phyloP scores from a whole-genome alignment of 495 filamentous ascomycete species.

The Talaromyces borbonicus region DNA sequence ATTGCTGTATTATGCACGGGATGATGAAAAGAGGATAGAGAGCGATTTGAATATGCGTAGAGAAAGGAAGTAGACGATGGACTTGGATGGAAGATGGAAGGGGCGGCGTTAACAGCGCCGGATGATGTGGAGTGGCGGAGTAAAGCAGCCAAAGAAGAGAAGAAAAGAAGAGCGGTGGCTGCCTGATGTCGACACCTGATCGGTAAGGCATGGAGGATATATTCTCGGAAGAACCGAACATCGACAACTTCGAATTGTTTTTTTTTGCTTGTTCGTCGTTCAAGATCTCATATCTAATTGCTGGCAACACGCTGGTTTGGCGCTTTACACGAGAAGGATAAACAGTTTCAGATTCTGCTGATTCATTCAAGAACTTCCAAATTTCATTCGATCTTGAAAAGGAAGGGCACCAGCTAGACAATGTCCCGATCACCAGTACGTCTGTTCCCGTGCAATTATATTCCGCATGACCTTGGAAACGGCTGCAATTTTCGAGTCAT shows the following conservation, averaged over 20 bases:
- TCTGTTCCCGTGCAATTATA: neutral
- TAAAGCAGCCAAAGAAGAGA: neutral
- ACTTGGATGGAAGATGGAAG: conserved; percentile 1
- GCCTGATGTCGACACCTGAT: conserved; percentile 7
- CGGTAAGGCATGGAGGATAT: neutral
- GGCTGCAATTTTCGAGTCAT: too few species aligned
- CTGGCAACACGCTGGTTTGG: too few species aligned
- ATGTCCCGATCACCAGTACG: conserved; percentile 25
- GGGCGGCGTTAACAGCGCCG: too few species aligned
- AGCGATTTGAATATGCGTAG: too few species aligned
- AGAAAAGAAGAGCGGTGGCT: too few species aligned
- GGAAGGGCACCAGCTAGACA: conserved; percentile 8
- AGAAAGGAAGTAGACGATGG: neutral
- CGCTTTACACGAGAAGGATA: too few species aligned
- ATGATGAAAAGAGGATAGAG: conserved; percentile 10
- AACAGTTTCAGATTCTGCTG: too few species aligned
- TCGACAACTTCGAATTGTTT: neutral
- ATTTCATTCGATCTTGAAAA: neutral
- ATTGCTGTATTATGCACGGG: too few species aligned
- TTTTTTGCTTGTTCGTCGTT: too few species aligned
- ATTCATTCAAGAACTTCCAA: neutral
- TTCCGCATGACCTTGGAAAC: conserved; percentile 4
- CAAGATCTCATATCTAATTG: too few species aligned
- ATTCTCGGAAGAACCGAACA: neutral
- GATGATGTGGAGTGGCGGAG: conserved; percentile 1